Evolutionary conservation across 2,329 filamentous ascomycete genomes (phyloP), one percentile per base, ranked within the genome.

Genomic region (Bipolaris oryzae): DNA sequence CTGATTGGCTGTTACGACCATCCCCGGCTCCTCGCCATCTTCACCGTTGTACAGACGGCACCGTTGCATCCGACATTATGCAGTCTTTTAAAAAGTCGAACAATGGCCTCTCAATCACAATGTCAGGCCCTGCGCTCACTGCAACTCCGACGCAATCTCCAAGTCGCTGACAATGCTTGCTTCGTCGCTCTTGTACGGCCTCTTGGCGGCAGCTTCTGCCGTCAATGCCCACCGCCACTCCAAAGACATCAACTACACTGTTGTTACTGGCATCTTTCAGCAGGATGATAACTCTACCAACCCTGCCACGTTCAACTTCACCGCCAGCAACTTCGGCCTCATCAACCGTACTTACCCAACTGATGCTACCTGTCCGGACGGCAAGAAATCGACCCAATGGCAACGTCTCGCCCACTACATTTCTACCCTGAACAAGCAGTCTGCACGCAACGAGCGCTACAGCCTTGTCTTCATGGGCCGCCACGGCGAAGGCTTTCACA

Each of bases 401-500:
- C 78, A 87, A 72, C 82, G 84, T n/a, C 88, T 90, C 55, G 77
- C 79, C 39, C 73, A 82, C 57, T 86, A 87, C 66, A 80, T 90
- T 25, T 67, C 78, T 18, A 75, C 78, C 21, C 71, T 90, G 35
- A 88, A 88, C 75, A 66, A 71, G 3, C 71, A 80, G 2, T 73
- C 73, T 2, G 68, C 69, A n/a, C 71, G 74, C 9, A 80, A 78
- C 46, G 80, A 82, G 13, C 76, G 80, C 28, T 91, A 89, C 78
- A 88, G 89, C 67, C 79, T 92, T 9, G 70, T 91, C 28, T 87
- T 87, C 73, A 80, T 90, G 72, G 88, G 85, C 39, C 85, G 89
- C 37, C 89, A 91, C 68, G 89, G 89, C 20, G 83, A 91, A 74
- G 89, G 89, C 4, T 79, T 78, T 57, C 84, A 88, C 73, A 88